Conservation (phyloP, 306 rosid species). For the Prunus mongolica region DNA sequence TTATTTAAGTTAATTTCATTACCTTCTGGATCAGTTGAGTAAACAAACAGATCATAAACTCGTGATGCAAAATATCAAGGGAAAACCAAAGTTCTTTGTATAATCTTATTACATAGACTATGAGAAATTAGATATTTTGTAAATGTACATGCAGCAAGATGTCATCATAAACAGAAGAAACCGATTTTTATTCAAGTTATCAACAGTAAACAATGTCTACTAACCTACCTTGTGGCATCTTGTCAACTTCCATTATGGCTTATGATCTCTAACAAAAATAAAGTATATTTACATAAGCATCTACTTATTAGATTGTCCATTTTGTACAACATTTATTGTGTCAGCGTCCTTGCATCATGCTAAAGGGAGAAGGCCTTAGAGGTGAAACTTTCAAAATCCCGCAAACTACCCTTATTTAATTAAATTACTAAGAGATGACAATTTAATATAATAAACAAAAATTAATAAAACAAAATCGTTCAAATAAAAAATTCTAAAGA, state of each 20-base stretch:
- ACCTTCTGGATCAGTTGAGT: background rate
- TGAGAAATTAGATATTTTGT: background rate
- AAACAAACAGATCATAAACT: background rate
- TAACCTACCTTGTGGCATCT: background rate
- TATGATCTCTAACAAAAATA: background rate
- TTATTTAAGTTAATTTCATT: background rate
- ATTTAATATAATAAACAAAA: background rate
- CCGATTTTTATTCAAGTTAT: background rate
- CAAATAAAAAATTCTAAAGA: no score
- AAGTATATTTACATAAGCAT: background rate
- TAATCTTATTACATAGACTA: background rate
- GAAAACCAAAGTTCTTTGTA: background rate
- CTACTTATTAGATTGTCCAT: background rate
- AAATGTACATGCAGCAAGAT: background rate
- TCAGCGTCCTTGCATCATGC: background rate
- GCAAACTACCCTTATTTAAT: no score
- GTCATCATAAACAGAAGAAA: background rate
- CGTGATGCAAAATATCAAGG: background rate
- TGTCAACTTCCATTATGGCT: background rate
- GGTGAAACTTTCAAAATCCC: no score
- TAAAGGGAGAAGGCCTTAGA: no score
- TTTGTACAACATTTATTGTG: background rate
- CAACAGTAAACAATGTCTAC: background rate
- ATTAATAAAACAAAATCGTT: no score
- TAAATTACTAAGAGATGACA: background rate